Percentiles rank a stretch among this genome's conserved stretches.
Evolutionary conservation across 176 grass and related monocot species (phyloP).

Genomic region (Raddia guianensis): DNA sequence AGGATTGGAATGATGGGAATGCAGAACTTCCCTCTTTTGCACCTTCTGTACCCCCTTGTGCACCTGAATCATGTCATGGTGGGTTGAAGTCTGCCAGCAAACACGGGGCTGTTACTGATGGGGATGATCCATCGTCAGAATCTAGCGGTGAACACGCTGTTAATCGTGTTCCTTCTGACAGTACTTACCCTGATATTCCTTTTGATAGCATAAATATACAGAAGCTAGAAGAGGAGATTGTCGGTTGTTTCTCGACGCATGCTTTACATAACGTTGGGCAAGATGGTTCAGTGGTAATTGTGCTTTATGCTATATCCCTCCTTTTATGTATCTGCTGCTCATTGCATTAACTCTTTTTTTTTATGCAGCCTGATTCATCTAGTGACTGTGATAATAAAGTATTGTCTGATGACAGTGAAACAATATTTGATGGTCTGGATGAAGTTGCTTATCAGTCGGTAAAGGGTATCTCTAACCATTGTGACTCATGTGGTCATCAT

Average conservation of each 20-base stretch:
- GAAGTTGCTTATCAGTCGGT: conserved; percentile 6
- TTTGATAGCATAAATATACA: conserved; percentile 49
- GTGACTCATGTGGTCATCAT: background rate
- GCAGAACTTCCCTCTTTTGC: conserved; percentile 35
- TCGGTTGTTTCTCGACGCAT: background rate
- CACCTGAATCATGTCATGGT: conserved; percentile 35
- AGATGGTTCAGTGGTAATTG: conserved; percentile 37
- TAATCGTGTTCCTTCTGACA: conserved; percentile 21
- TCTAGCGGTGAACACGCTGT: background rate
- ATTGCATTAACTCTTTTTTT: conserved; percentile 2
- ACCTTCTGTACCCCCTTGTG: conserved; percentile 23
- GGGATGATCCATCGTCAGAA: conserved; percentile 26
- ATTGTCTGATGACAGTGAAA: conserved; percentile 32
- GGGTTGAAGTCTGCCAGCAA: conserved; percentile 30
- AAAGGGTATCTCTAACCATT: conserved; percentile 25
- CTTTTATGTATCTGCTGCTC: background rate
- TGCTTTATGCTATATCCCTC: background rate
- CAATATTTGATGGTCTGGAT: conserved; percentile 49
- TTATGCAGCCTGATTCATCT: conserved; percentile 44
- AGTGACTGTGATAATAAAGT: conserved; percentile 28
- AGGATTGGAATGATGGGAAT: conserved; percentile 65
- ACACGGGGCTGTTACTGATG: conserved; percentile 31
- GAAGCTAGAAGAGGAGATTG: conserved; percentile 43
- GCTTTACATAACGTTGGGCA: background rate
- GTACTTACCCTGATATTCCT: conserved; percentile 19